Evolutionary conservation across 2,329 filamentous ascomycete genomes (phyloP).

Genomic region (Talaromyces amestolkiae): DNA sequence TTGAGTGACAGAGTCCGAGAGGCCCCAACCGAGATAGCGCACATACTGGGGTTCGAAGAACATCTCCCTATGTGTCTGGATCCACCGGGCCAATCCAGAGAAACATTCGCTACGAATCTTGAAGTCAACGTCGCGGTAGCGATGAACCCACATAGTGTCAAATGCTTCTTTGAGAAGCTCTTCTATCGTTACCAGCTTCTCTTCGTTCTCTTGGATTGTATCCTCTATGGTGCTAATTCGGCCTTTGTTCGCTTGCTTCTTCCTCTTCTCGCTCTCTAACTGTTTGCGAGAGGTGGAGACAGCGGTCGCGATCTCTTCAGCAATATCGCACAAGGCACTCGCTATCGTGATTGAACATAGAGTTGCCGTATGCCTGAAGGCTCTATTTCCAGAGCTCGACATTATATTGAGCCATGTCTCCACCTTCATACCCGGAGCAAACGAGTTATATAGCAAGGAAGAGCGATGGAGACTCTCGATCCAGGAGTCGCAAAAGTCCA

Average conservation of each 20-base stretch:
- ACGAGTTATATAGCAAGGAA: constrained; percentile 75
- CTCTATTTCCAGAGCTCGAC: constrained; percentile 81
- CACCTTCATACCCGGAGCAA: constrained; percentile 79
- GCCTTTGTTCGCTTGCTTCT: constrained; percentile 70
- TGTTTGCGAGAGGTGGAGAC: constrained; percentile 76
- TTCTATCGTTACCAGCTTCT: constrained; percentile 67
- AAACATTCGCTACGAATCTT: constrained; percentile 87
- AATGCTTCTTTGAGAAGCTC: constrained; percentile 80
- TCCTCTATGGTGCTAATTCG: constrained; percentile 71
- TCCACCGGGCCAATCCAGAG: constrained; percentile 83
- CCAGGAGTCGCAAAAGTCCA: constrained; percentile 74
- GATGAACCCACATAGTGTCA: constrained; percentile 88
- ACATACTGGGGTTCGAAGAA: constrained; percentile 91
- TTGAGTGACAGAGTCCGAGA: constrained; percentile 73
- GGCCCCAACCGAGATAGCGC: constrained; percentile 90
- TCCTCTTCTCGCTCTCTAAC: constrained; percentile 72
- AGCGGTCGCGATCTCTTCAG: constrained; percentile 66
- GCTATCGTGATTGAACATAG: constrained; percentile 78
- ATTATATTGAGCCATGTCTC: constrained; percentile 86
- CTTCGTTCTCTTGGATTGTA: constrained; percentile 67
- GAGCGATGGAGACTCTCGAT: constrained; percentile 76
- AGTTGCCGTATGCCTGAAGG: constrained; percentile 91
- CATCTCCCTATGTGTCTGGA: constrained; percentile 74
- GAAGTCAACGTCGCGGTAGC: constrained; percentile 90
- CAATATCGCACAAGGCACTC: constrained; percentile 71